Base-by-base conservation (phyloP, 495 filamentous ascomycete genomes). In the Xylaria sp. region DNA sequence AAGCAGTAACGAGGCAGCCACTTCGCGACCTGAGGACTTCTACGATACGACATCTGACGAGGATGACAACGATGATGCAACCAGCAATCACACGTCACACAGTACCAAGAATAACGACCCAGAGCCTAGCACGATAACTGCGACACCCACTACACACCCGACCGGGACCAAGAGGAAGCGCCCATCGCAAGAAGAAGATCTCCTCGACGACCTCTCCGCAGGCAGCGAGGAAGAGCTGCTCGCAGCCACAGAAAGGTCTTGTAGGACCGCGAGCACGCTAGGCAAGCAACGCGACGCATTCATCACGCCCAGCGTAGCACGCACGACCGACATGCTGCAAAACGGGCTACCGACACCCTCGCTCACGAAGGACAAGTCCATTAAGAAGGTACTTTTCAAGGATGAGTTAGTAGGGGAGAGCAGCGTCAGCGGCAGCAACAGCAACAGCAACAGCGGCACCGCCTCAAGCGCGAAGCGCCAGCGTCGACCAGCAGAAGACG, bases 271-370 rank as follows among this genome's bases (percentile, higher is more conserved):
- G 59, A 58, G 1, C 19, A 72, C 73, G 15, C 73, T 71, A 9
- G 48, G 44, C 35, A 55, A 50, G 7, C 58, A 43, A 24, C 68
- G 44, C n/a, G 14, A 52, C 9, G 0, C 67, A 46, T 41, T 44
- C 26, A 63, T 59, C n/a, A 69, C 76, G 0, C 40, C 66, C 5
- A 50, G 26, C 33, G 43, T 21, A 8, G 14, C 33, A 4, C 68
- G 68, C 11, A 67, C 69, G 0, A 46, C 67, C 24, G 53, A 62
- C 31, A 19, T 68, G 6, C 17, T 71, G 1, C 55, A 69, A 26
- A 58, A 72, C 52, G 78, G 76, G 15, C 55, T 78, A 58, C 67
- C 76, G 26, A 78, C 78, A 26, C 78, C 69, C 2, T 70, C 77
- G 12, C 69, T 74, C 0, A 78, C 78, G 24, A 69, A 72, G 44